These are phyloP conservation scores for Coniferiporia weirii DNA, from an alignment of 1,284 basidiomycete species.

Conservation along the genomic window DNA sequence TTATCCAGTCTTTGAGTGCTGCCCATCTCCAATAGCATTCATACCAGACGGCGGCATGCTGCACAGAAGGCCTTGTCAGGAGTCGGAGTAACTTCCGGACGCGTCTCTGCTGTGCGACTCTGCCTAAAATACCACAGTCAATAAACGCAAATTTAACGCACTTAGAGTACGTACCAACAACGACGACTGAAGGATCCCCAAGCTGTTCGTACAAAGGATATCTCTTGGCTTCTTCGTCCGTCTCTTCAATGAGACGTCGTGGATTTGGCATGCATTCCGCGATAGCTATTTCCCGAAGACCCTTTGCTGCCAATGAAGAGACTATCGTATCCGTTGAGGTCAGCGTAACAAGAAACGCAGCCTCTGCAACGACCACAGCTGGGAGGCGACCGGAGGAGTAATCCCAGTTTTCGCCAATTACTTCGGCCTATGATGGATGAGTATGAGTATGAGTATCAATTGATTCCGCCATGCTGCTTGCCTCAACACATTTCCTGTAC, in stretches of 20 bases:
- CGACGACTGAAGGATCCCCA: constrained; percentile 63
- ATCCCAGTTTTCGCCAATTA: constrained; percentile 32
- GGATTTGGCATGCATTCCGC: constrained; percentile 57
- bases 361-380: constrained; percentile 62
- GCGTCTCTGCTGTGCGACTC: constrained; percentile 76
- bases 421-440: not conserved
- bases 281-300: constrained; percentile 59
- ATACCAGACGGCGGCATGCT: constrained; percentile 74
- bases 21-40: constrained; percentile 74
- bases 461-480: constrained; percentile 27
- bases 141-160: not conserved
- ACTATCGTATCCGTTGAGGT: constrained; percentile 63
- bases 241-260: constrained; percentile 27
- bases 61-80: constrained; percentile 56
- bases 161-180: constrained; percentile 52
- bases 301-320: constrained; percentile 61
- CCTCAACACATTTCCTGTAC: constrained; percentile 45
- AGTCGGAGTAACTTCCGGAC: constrained; percentile 67
- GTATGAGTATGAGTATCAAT: not conserved
- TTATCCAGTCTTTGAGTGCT: constrained; percentile 45
- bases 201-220: constrained; percentile 72
- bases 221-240: constrained; percentile 38
- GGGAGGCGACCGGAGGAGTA: constrained; percentile 46
- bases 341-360: constrained; percentile 64
- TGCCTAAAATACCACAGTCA: constrained; percentile 35